A percentile compares a stretch with the other conserved stretches of the same genome.
These are phyloP conservation scores for Parmelia sp. DNA, from an alignment of 495 filamentous ascomycete genomes.

Conservation along the genomic window DNA sequence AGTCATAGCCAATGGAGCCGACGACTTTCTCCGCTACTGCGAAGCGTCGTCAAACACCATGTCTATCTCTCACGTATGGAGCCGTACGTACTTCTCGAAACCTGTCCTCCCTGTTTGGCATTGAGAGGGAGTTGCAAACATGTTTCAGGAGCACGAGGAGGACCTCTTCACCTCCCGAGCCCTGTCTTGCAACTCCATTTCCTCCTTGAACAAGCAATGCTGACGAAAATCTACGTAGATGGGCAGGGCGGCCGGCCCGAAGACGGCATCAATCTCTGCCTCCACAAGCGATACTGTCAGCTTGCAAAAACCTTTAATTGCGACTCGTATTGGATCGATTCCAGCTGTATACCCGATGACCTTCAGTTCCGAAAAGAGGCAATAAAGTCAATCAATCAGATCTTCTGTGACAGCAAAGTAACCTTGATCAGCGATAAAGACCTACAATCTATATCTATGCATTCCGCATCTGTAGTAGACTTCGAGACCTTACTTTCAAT, in stretches of 20 bases:
- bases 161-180: no score
- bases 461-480: neutral
- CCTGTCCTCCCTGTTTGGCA: no score
- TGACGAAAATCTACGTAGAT: no score
- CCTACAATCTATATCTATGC: conserved; percentile 22
- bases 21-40: conserved; percentile 15
- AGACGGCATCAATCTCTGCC: conserved; percentile 26
- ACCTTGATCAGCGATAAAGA: conserved; percentile 28
- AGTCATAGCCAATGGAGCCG: neutral
- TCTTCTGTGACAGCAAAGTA: conserved; percentile 25
- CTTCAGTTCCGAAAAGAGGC: conserved; percentile 23
- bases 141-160: no score
- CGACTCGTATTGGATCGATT: conserved; percentile 31
- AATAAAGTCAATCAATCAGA: conserved; percentile 26
- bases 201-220: no score
- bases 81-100: no score
- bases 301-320: conserved; percentile 22
- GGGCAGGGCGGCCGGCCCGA: conserved; percentile 28
- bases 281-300: conserved; percentile 25
- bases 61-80: conserved; percentile 31
- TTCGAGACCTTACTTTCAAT: conserved; percentile 23
- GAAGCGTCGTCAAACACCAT: conserved; percentile 17
- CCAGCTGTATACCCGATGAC: conserved; percentile 26
- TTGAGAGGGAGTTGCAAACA: no score
- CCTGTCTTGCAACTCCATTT: no score